Conservation (phyloP, 2,329 filamentous ascomycete genomes). For the Aspergillus hortae region DNA sequence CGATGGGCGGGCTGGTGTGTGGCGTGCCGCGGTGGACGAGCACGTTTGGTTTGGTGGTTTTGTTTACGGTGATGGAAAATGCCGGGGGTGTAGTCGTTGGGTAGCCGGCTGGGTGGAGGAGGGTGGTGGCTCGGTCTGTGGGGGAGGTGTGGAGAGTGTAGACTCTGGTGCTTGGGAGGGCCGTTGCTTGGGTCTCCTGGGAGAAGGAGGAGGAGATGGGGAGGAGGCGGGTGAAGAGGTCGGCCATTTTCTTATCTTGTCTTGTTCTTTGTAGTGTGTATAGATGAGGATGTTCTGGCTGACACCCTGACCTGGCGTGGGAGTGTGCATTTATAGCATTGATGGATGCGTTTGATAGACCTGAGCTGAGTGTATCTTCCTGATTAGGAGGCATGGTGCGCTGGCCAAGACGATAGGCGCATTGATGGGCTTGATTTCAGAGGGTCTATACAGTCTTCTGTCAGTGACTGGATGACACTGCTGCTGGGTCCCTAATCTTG, state of each 20-base stretch:
- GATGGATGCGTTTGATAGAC: no score
- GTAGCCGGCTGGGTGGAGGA: neutral
- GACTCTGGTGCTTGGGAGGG: neutral
- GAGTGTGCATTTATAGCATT: no score
- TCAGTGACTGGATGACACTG: no score
- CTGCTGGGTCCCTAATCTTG: no score
- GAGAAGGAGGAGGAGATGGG: neutral
- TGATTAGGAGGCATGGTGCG: neutral
- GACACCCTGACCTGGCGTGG: no score
- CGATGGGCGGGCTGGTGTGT: neutral
- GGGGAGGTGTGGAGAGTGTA: neutral
- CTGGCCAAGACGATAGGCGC: neutral
- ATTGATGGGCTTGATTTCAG: no score
- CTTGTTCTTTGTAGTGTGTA: no score
- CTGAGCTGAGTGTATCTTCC: neutral
- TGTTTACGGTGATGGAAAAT: neutral
- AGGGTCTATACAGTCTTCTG: no score
- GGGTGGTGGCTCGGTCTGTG: neutral
- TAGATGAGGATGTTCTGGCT: no score
- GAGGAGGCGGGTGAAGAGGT: neutral
- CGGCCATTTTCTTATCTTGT: neutral
- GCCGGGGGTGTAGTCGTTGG: neutral
- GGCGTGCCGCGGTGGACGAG: neutral
- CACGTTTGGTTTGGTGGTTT: neutral
- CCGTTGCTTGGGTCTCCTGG: neutral